phyloP scores from a whole-genome alignment of 768 basidiomycete species.

The Calocybe indica region DNA sequence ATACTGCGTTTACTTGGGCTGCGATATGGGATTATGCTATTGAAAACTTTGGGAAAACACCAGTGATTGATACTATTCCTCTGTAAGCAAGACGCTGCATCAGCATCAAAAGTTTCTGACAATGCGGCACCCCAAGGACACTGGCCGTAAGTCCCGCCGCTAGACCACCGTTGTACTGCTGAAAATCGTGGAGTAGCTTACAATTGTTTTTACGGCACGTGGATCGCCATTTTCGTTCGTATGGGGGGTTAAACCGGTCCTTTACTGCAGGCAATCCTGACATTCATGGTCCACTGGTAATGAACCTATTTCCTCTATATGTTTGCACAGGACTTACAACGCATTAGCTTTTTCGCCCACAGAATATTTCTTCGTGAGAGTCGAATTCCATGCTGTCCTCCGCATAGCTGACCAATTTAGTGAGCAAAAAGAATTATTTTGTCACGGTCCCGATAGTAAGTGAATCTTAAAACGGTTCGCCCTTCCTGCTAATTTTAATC shows the following conservation, averaged over 20 bases:
- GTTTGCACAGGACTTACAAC: background rate
- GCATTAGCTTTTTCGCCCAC: constrained; percentile 18
- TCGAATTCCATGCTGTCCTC: background rate
- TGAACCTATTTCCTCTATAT: background rate
- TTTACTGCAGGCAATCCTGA: constrained; percentile 16
- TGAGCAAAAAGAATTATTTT: constrained; percentile 19
- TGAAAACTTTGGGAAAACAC: constrained; percentile 10
- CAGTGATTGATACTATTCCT: constrained; percentile 15
- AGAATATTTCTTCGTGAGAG: constrained; percentile 18
- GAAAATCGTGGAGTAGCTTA: constrained; percentile 5
- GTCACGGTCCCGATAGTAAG: constrained; percentile 19
- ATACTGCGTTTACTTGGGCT: constrained; percentile 17
- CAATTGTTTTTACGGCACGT: constrained; percentile 14
- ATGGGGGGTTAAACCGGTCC: background rate
- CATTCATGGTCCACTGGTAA: constrained; percentile 22
- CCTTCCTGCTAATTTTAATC: background rate
- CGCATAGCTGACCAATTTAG: constrained; percentile 6
- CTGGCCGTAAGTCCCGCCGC: constrained; percentile 4
- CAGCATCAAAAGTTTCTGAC: background rate
- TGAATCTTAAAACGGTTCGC: background rate
- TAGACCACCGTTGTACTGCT: background rate
- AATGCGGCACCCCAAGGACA: background rate
- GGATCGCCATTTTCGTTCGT: background rate
- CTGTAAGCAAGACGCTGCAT: constrained; percentile 10
- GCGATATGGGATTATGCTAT: constrained; percentile 22